Evolutionary conservation across 768 basidiomycete species (phyloP), one percentile per base, ranked within the genome.

Genomic region (Rhizopogon roseolus): DNA sequence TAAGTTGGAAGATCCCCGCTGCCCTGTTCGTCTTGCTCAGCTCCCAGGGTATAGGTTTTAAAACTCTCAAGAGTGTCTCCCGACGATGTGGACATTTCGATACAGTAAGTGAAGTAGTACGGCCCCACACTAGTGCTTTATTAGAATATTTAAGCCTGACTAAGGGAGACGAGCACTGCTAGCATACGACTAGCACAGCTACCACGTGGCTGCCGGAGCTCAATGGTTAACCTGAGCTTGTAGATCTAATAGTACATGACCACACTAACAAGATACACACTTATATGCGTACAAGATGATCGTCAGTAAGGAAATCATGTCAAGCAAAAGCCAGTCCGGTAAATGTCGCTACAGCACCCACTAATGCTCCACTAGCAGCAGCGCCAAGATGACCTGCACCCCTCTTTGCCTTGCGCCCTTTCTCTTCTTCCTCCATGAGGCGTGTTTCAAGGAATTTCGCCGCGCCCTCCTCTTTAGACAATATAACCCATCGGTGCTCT

Each of bases 1-100:
- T 93, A 93, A 4, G 85, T 85, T 16, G 90, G 90, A 7, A 91
- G 76, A 40, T 80, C 82, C 53, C 84, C 81, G 27, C 71, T 72
- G 22, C 71, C 77, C 29, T 64, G 61, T 38, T 65, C 57, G 60
- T 78, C 78, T 52, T 73, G 72, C 52, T 80, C 78, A 4, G 71
- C 69, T n/a, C 32, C 67, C 5, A 61, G 60, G 19, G 48, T 61
- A 38, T 71, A 69, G 0, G 55, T 50, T 48, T 69, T 60, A 37
- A 57, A 69, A n/a, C 64, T 56, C 17, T 61, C 60, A 41, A 36
- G 50, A 11, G 67, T 54, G 41, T 66, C 57, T 10, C 29, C 41
- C 10, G 44, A 29, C 19, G 34, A 22, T 5, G 29, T 19, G 6
- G 51, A 22, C 27, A 41, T 51, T 32, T 51, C 32, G 29, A 45